A percentile compares a stretch with the other conserved stretches of the same genome.
These are phyloP conservation scores for Penicillium frequentans DNA, from an alignment of 2,329 filamentous ascomycete genomes.

Conservation along the genomic window DNA sequence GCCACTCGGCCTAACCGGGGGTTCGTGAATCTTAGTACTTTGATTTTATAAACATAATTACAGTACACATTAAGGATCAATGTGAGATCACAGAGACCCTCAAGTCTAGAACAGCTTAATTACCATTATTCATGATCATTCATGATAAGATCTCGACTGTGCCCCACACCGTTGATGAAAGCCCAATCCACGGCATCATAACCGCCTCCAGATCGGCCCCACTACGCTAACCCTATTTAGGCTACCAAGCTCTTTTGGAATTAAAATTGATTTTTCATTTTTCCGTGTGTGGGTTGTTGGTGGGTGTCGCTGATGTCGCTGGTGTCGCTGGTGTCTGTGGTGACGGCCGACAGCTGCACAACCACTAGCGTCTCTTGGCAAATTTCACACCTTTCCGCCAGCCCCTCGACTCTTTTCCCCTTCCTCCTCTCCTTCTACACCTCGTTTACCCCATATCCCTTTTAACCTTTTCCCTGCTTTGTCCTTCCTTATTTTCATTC, in stretches of 20 bases:
- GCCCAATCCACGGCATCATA: conserved; percentile 11
- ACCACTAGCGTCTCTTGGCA: conserved; percentile 27
- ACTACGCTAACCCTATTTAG: conserved; percentile 19
- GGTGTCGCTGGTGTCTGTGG: conserved; percentile 11
- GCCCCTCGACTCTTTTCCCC: conserved; percentile 28
- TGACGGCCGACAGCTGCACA: conserved; percentile 25
- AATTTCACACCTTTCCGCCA: conserved; percentile 28
- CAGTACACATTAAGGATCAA: neutral
- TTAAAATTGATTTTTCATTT: neutral
- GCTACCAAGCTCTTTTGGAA: conserved; percentile 13
- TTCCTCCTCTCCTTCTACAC: conserved; percentile 8
- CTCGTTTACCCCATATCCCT: conserved; percentile 3
- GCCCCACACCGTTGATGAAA: conserved; percentile 7
- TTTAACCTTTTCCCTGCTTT: neutral
- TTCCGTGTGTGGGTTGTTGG: conserved; percentile 1
- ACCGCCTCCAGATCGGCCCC: conserved; percentile 26
- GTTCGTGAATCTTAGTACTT: conserved; percentile 7
- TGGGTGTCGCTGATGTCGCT: conserved; percentile 6
- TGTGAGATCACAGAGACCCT: no score
- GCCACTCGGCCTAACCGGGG: conserved; percentile 23
- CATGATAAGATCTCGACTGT: neutral
- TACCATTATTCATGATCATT: no score
- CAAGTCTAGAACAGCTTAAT: no score
- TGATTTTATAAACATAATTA: neutral
- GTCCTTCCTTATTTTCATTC: conserved; percentile 8